Evolutionary conservation across 352 stramenopile genomes (phyloP), one percentile per base, ranked within the genome.

Genomic region (Phytophthora pluvialis): DNA sequence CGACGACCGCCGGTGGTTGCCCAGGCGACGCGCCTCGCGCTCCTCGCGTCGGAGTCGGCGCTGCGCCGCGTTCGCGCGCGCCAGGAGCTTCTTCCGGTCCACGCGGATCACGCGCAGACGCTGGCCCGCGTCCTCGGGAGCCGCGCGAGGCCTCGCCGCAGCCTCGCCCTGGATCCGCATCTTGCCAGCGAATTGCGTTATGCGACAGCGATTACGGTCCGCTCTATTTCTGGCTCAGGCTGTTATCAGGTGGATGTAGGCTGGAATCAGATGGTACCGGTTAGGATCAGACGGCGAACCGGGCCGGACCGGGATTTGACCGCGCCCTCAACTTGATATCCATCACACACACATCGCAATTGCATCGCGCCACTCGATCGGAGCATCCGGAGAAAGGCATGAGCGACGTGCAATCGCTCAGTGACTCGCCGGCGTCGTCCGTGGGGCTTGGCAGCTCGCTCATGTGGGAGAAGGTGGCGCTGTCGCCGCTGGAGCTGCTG

Each of bases 391-490:
- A 60, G 21, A 68, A 55, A 51, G 29, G 26, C 28, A 87, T 83
- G 77, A 83, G 77, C 44, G 72, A 81, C 58, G 72, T 77, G 65
- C 75, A 70, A 46, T 81, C 79, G 40, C 45, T 81, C 21, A 71
- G 50, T 71, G 75, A 73, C 53, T 83, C 72, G 55, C 68, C 74
- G 12, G 72, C 66, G 35, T 82, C 79, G 15, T 71, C 70, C 38
- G 66, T 69, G 31, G 78, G 73, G 28, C 76, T 88, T 48, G 69
- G 67, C 62, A 90, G 72, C 60, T 90, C 81, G 40, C 68, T 83
- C 52, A 89, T 82, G 62, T 93, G 87, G 87, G 85, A 95, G 61
- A 89, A 83, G 60, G 85, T 94, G 46, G 61, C 81, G 61, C 70
- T 93, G 39, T 94, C 85, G 9, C 84, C 86, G 29, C 66, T 88